Conservation (phyloP, 768 basidiomycete species). For the Lentinus brumalis region DNA sequence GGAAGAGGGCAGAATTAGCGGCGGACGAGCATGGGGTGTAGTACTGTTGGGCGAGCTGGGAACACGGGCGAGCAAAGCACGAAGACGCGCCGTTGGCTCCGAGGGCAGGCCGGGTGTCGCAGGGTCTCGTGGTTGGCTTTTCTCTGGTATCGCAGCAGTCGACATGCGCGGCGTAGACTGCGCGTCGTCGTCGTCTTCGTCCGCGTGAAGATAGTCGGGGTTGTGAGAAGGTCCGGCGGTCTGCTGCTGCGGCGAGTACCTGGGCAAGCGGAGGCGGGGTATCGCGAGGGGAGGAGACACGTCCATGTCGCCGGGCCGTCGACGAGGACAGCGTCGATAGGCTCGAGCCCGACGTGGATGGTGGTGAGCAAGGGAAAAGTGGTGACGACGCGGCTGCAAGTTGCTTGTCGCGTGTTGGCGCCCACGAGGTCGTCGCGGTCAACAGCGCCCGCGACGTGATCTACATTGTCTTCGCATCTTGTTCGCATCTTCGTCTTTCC, state of each 20-base stretch:
- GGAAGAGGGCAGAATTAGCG: constrained; percentile 30
- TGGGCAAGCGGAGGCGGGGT: constrained; percentile 27
- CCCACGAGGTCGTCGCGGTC: neutral
- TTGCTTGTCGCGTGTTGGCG: neutral
- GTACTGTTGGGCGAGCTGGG: constrained; percentile 42
- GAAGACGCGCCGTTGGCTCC: constrained; percentile 61
- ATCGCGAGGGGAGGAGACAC: constrained; percentile 19
- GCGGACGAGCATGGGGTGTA: constrained; percentile 31
- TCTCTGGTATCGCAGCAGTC: constrained; percentile 24
- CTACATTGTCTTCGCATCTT: neutral
- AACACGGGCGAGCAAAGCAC: constrained; percentile 58
- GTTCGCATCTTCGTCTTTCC: neutral
- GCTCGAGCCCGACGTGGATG: constrained; percentile 2
- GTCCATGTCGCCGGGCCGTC: constrained; percentile 23
- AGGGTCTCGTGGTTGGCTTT: constrained; percentile 9
- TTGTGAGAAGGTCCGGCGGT: constrained; percentile 36
- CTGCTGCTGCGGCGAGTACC: constrained; percentile 22
- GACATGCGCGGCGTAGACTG: constrained; percentile 41
- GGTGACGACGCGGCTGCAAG: neutral
- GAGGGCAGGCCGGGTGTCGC: constrained; percentile 20
- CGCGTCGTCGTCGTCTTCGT: constrained; percentile 39
- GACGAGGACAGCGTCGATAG: constrained; percentile 13
- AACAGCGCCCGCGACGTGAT: neutral
- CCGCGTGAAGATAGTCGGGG: constrained; percentile 30
- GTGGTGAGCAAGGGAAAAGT: neutral